Base-by-base conservation (phyloP, 371 early-diverging fungal genomes). In the Mucor circinelloides region DNA sequence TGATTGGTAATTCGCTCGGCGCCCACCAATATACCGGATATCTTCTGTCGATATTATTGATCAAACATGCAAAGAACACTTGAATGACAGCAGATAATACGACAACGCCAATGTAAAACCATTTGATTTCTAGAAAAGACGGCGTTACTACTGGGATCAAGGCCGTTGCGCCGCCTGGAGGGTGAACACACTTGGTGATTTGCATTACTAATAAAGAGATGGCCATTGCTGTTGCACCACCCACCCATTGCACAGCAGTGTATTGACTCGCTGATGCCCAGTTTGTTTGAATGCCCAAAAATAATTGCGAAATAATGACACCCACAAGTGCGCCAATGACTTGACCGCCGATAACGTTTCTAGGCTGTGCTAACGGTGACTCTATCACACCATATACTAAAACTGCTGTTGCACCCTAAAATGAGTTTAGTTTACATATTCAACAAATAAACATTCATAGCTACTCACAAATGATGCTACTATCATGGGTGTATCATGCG, bases 161-260 rank as follows among this genome's bases (percentile, higher is more conserved):
- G 0, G 93, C 90, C 0, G 94, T 87, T 0, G 94, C 93, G 13
- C 83, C 83, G 3, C 86, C 91, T 6, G 94, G 94, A 13, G 94
- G 93, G 56, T 94, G 93, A 7, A 90, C 84, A 0, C 89, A 90
- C 38, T 85, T 85, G 0, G 89, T 88, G 25, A 90, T 57, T 46
- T 90, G 91, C 91, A 92, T 94, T 2, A 82, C 28, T 0, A 80
- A 64, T 25, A 92, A 73, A 0, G 92, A 71, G n/a, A 88, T n/a
- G 0, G 91, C 85, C 58, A 94, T 91, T 3, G 91, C 80, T 12
- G 91, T 80, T 3, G 91, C 83, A 9, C 88, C 88, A 8, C 85
- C 83, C 32, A 93, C 81, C 91, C 92, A 93, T 10, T 79, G 80
- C 6, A 90, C 81, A 6, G 70, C 75, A 2, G 58, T 70, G n/a